Percentiles rank a stretch among this genome's conserved stretches.
Evolutionary conservation across 768 basidiomycete species (phyloP).

Genomic region (Grammothele lineata): DNA sequence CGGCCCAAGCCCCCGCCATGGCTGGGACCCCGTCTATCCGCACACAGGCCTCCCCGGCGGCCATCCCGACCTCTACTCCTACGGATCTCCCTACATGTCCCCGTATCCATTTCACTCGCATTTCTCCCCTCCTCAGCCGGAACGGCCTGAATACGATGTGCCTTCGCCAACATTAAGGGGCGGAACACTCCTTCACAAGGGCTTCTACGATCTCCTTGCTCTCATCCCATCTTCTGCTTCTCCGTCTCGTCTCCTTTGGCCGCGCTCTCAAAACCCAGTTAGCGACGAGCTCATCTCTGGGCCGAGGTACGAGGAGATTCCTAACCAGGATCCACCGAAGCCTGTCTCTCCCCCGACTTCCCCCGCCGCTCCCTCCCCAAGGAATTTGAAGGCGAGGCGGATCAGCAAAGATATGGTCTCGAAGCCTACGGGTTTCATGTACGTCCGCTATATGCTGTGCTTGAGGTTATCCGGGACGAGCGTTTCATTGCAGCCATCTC

Average conservation of each 20-base stretch:
- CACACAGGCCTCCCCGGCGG: conserved; percentile 8
- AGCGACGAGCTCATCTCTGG: conserved; percentile 51
- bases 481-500: conserved; percentile 57
- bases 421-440: conserved; percentile 80
- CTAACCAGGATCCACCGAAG: conserved; percentile 17
- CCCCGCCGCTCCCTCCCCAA: conserved; percentile 27
- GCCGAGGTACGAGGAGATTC: conserved; percentile 64
- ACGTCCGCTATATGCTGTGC: conserved; percentile 33
- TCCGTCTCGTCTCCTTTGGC: conserved; percentile 61
- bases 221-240: conserved; percentile 66
- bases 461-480: not conserved
- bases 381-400: conserved; percentile 51
- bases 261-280: conserved; percentile 34
- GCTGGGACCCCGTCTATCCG: conserved; percentile 8
- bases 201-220: conserved; percentile 83
- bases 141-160: conserved; percentile 6
- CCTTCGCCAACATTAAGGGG: conserved; percentile 33
- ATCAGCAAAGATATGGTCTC: conserved; percentile 91
- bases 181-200: conserved; percentile 79
- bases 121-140: not conserved
- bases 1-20: conserved; percentile 1
- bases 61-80: conserved; percentile 19
- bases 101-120: conserved; percentile 36
- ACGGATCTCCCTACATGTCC: conserved; percentile 19
- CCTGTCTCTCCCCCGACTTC: conserved; percentile 27